A percentile compares a stretch with the other conserved stretches of the same genome.
phyloP scores from a whole-genome alignment of 352 stramenopile species.

The Pythium utonaiense region DNA sequence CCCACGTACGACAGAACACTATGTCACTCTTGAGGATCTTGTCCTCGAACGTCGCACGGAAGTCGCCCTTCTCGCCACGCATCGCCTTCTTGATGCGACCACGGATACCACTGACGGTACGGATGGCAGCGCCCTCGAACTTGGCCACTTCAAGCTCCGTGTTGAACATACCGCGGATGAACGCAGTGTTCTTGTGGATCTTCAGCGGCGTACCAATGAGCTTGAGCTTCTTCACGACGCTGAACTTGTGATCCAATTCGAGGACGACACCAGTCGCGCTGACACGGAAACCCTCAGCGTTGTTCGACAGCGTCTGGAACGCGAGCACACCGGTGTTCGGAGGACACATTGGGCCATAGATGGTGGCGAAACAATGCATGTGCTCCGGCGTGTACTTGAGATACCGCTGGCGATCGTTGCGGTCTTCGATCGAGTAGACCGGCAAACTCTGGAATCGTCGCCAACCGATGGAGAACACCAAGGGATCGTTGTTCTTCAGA shows the following conservation, averaged over 20 bases:
- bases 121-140: conserved; percentile 96
- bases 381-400: conserved; percentile 99
- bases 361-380: conserved; percentile 99
- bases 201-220: conserved; percentile 97
- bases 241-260: conserved; percentile 97
- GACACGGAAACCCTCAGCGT: conserved; percentile 94
- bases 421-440: conserved; percentile 98
- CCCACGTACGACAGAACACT: conserved; percentile 99
- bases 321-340: conserved; percentile 97
- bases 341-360: conserved; percentile 94
- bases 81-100: conserved; percentile 97
- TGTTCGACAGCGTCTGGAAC: conserved; percentile 94
- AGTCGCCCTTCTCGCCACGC: conserved; percentile 91
- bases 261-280: conserved; percentile 96
- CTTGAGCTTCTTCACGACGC: conserved; percentile 99
- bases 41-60: conserved; percentile 99
- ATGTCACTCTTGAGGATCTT: conserved; percentile 99
- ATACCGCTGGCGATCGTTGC: conserved; percentile 94
- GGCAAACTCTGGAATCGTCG: conserved; percentile 98
- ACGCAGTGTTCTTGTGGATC: conserved; percentile 99
- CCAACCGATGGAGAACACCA: conserved; percentile 99
- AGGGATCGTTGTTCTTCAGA: conserved; percentile 97
- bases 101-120: conserved; percentile 98
- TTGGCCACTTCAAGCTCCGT: conserved; percentile 94
- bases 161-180: conserved; percentile 98